Percentiles rank a stretch among this genome's conserved stretches.
These are phyloP conservation scores for Stachybotrys echinatus DNA, from an alignment of 2,329 filamentous ascomycete species.

Conservation along the genomic window DNA sequence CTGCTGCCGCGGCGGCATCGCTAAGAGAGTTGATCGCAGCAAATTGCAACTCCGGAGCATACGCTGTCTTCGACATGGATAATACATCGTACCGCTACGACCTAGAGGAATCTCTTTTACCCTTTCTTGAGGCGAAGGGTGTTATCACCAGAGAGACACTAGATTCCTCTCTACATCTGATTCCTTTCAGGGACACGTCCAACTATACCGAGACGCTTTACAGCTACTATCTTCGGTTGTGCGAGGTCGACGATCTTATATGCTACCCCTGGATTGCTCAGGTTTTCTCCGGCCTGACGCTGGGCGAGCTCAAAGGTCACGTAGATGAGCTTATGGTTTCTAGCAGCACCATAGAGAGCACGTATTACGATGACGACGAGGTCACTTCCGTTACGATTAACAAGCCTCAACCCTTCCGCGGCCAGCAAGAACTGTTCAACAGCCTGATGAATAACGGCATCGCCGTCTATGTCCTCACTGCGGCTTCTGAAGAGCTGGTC, in stretches of 20 bases:
- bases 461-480: conserved; percentile 35
- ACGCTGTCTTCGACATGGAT: conserved; percentile 39
- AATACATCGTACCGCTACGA: conserved; percentile 38
- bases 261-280: conserved; percentile 39
- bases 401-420: conserved; percentile 30
- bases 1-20: conserved; percentile 23
- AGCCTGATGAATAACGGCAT: conserved; percentile 36
- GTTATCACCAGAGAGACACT: conserved; percentile 33
- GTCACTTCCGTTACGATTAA: conserved; percentile 20
- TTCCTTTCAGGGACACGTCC: conserved; percentile 34
- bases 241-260: conserved; percentile 32
- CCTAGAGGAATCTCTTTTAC: conserved; percentile 36
- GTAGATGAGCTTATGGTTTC: conserved; percentile 41
- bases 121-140: conserved; percentile 35
- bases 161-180: conserved; percentile 32
- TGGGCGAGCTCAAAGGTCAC: conserved; percentile 39
- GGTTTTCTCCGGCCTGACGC: conserved; percentile 33
- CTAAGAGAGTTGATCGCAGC: conserved; percentile 30
- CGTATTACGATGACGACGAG: conserved; percentile 27
- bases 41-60: conserved; percentile 30
- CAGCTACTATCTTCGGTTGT: conserved; percentile 39
- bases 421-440: conserved; percentile 38
- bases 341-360: conserved; percentile 28
- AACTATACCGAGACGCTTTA: conserved; percentile 33
- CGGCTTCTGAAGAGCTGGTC: conserved; percentile 37